Evolutionary conservation across 495 filamentous ascomycete genomes (phyloP).

Genomic region (Penicillium coffeae): DNA sequence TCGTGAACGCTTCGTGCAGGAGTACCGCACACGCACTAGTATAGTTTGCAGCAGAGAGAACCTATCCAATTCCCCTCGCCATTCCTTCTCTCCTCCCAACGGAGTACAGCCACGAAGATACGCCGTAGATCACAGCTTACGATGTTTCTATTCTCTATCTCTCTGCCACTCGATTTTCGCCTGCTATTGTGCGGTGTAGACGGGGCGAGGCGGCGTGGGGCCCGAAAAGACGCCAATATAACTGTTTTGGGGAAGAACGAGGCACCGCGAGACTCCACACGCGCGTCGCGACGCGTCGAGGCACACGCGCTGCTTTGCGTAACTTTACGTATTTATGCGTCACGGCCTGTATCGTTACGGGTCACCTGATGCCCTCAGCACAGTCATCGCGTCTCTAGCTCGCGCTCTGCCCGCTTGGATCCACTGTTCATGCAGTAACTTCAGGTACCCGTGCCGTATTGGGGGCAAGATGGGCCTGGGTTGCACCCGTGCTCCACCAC

Average conservation of each 20-base stretch:
- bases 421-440: not conserved
- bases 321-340: not conserved
- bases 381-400: no score
- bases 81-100: not conserved
- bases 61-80: not conserved
- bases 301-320: not conserved
- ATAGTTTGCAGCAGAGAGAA: no score
- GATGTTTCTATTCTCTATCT: no score
- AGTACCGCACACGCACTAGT: not conserved
- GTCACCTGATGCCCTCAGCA: not conserved
- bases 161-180: no score
- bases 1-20: no score
- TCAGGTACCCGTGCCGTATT: not conserved
- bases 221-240: slow-evolving; percentile 10
- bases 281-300: slow-evolving; percentile 13
- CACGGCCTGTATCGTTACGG: not conserved
- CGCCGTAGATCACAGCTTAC: no score
- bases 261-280: slow-evolving; percentile 4
- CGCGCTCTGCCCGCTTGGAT: not conserved
- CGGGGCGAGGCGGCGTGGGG: not conserved
- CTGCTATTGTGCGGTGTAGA: slow-evolving; percentile 19
- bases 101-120: not conserved
- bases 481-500: not conserved
- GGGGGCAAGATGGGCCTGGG: not conserved
- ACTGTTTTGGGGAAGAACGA: slow-evolving; percentile 8